phyloP scores from a whole-genome alignment of 345 rosid species.

The Acer negundo region DNA sequence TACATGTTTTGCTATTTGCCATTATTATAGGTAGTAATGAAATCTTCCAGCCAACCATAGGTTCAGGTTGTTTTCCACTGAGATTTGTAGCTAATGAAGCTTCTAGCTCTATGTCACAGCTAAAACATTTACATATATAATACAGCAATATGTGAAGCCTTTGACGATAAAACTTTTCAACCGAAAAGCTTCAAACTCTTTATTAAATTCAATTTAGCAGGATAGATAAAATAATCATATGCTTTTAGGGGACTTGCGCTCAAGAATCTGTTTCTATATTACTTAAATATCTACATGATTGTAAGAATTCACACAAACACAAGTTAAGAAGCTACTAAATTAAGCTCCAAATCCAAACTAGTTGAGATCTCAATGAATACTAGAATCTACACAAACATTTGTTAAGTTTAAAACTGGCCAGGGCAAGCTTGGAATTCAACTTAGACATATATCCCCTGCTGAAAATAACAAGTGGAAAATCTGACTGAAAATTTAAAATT shows the following conservation, averaged over 20 bases:
- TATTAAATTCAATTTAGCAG: not conserved
- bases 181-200: not conserved
- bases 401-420: not conserved
- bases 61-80: not conserved
- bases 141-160: not conserved
- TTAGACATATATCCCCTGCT: not conserved
- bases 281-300: not conserved
- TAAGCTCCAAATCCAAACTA: not conserved
- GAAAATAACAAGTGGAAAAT: not conserved
- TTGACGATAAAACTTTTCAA: not conserved
- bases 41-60: conserved; percentile 3
- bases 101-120: not conserved
- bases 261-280: not conserved
- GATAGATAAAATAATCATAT: not conserved
- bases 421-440: not conserved
- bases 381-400: not conserved
- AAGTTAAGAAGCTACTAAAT: not conserved
- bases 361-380: not conserved
- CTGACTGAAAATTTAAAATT: not conserved
- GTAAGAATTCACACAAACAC: not conserved
- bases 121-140: not conserved
- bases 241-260: not conserved
- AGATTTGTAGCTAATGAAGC: not conserved
- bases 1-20: not conserved
- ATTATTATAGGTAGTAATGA: not conserved